Conservation (phyloP, 352 stramenopile species). For the Phytopythium litorale region DNA sequence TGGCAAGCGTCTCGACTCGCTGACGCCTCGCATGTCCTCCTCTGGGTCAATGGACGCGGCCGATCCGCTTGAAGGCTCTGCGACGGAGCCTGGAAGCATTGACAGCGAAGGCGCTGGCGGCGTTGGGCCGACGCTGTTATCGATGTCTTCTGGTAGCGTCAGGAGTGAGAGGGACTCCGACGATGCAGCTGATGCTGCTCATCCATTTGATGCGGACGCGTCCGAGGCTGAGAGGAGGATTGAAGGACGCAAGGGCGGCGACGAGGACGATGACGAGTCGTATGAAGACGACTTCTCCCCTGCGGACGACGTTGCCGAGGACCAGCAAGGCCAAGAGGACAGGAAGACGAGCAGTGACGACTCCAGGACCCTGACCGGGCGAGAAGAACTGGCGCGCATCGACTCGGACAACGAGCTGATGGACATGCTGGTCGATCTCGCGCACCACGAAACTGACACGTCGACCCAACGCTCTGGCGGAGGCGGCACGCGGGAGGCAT, state of each 20-base stretch:
- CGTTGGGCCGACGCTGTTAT: neutral
- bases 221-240: neutral
- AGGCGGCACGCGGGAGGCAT: neutral
- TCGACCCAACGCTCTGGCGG: neutral
- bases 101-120: neutral
- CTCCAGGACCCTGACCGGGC: neutral
- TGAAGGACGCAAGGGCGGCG: neutral
- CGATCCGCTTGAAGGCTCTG: neutral
- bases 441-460: neutral
- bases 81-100: neutral
- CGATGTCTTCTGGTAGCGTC: neutral
- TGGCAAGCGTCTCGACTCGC: neutral
- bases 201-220: neutral
- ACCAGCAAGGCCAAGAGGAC: constrained; percentile 7
- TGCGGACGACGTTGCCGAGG: constrained; percentile 12
- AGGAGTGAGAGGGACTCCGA: neutral
- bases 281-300: constrained; percentile 44
- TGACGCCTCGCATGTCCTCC: neutral
- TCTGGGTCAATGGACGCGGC: neutral
- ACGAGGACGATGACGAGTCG: constrained; percentile 22
- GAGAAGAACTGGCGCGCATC: constrained; percentile 8
- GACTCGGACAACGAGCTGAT: constrained; percentile 37
- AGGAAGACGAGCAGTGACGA: constrained; percentile 10
- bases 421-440: constrained; percentile 29
- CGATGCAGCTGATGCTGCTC: neutral